Base-by-base conservation (phyloP, 257 asterid species). In the Leptodermis oblonga region DNA sequence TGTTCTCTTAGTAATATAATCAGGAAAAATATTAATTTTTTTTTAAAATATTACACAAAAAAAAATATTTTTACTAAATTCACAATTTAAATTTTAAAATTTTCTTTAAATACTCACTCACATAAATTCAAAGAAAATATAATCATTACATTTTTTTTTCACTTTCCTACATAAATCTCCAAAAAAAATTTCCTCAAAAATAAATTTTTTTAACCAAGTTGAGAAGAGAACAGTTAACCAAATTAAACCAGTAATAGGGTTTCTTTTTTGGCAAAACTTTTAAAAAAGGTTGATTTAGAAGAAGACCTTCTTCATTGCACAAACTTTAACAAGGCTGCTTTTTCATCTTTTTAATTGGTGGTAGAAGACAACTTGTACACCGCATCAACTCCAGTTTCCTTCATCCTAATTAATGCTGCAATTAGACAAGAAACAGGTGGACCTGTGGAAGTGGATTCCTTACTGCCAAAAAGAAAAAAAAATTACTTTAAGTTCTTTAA, bases 381-480 rank as follows among this genome's bases (percentile, higher is more conserved):
- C 74, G 33, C 60, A n/a, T n/a, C 17, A 26, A 42, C 53, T 3
- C 54, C 17, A 46, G n/a, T n/a, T n/a, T n/a, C n/a, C n/a, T n/a
- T n/a, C n/a, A 22, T 46, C 39, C 70, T 18, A 9, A n/a, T n/a
- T n/a, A n/a, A 28, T 23, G 56, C 51, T 46, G 70, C 31, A 66
- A 30, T 31, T 30, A 30, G 56, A 43, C 33, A 68, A 22, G 14
- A 67, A 53, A 13, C 45, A 65, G 30, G 14, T 25, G 53, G 30
- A 11, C 37, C 55, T 23, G n/a, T 31, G 60, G 28, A 22, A 33
- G 62, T 34, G 53, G 64, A 58, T 10, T 62, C 75, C 63, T 71
- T 71, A 62, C 46, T 34, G 60, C 48, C 59, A 37, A 25, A 18
- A 70, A 30, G 15, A 42, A 22, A 18, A 42, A 30, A n/a, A 43